Conservation (phyloP, 1,284 basidiomycete genomes). For the Ustilago crameri region DNA sequence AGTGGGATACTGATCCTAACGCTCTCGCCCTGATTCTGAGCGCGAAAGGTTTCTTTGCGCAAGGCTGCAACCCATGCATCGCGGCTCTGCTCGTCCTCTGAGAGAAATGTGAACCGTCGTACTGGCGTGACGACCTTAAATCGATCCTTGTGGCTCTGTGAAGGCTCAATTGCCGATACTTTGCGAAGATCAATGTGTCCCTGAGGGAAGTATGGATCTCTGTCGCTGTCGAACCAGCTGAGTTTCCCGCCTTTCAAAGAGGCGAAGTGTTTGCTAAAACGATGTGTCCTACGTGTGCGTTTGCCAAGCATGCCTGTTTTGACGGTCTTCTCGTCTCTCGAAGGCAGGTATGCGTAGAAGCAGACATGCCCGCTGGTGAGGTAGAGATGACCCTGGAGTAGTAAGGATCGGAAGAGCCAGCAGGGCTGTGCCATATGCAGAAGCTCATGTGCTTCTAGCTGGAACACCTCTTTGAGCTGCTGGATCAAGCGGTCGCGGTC, state of each 20-base stretch:
- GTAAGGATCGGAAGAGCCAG: slow-evolving; percentile 67
- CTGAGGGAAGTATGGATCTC: slow-evolving; percentile 96
- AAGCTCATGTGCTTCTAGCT: slow-evolving; percentile 38
- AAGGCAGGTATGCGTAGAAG: slow-evolving; percentile 89
- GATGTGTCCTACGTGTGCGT: slow-evolving; percentile 51
- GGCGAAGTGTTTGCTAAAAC: slow-evolving; percentile 60
- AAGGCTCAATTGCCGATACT: slow-evolving; percentile 83
- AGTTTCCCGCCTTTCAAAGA: slow-evolving; percentile 51
- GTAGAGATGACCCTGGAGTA: slow-evolving; percentile 96
- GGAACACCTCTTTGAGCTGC: slow-evolving; percentile 47
- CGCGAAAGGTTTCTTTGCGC: slow-evolving; percentile 86
- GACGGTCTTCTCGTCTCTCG: slow-evolving; percentile 45
- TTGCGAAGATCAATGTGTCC: slow-evolving; percentile 94
- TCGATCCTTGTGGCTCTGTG: slow-evolving; percentile 72
- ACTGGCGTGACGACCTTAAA: slow-evolving; percentile 67
- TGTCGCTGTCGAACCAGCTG: slow-evolving; percentile 61
- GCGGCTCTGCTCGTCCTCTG: slow-evolving; percentile 60
- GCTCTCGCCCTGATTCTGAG: slow-evolving; percentile 92
- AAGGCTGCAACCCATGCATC: slow-evolving; percentile 87
- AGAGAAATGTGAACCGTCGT: slow-evolving; percentile 66
- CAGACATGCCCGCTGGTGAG: slow-evolving; percentile 89
- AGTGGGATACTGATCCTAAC: slow-evolving; percentile 93
- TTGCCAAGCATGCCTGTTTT: slow-evolving; percentile 48
- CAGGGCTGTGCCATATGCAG: slow-evolving; percentile 47
- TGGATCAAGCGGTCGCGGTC: slow-evolving; percentile 30